A percentile compares a stretch with the other conserved stretches of the same genome.
phyloP scores from a whole-genome alignment of 2,329 filamentous ascomycete species.

The Beauveria caledonica region DNA sequence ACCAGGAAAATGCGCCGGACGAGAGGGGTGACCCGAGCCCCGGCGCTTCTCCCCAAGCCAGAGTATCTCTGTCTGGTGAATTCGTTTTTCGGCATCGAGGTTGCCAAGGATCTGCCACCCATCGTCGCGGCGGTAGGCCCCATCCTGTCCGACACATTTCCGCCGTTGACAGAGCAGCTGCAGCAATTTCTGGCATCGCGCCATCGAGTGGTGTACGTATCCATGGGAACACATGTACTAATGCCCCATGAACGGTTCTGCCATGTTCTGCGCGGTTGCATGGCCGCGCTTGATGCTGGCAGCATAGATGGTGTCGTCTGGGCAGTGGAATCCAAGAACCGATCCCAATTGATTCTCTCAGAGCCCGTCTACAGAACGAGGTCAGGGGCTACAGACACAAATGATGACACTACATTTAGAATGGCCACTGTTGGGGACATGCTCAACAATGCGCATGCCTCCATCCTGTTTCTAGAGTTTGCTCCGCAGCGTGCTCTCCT shows the following conservation, averaged over 20 bases:
- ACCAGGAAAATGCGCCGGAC: slow-evolving; percentile 20
- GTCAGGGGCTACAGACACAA: not conserved
- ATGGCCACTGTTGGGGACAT: not conserved
- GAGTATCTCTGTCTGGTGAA: slow-evolving; percentile 29
- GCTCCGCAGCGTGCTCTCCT: not conserved
- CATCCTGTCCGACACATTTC: slow-evolving; percentile 22
- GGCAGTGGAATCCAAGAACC: slow-evolving; percentile 1
- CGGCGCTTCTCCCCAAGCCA: slow-evolving; percentile 22
- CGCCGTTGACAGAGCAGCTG: slow-evolving; percentile 16
- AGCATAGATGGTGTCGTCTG: slow-evolving; percentile 5
- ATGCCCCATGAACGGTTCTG: slow-evolving; percentile 14
- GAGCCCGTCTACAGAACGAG: not conserved
- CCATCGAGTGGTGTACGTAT: slow-evolving; percentile 21
- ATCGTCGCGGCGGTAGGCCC: slow-evolving; percentile 25
- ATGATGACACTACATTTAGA: not conserved
- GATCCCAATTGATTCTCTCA: not conserved
- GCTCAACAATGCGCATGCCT: not conserved
- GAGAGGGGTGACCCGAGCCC: slow-evolving; percentile 19
- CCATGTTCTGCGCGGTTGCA: slow-evolving; percentile 21
- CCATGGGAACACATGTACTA: slow-evolving; percentile 27
- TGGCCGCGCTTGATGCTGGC: slow-evolving; percentile 17
- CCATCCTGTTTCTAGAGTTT: not conserved
- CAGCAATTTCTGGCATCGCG: not conserved
- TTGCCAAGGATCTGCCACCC: slow-evolving; percentile 28
- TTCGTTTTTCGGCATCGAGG: slow-evolving; percentile 22